A percentile compares a stretch with the other conserved stretches of the same genome.
These are phyloP conservation scores for Tolypocladium sp. DNA, from an alignment of 2,329 filamentous ascomycete species.

Conservation along the genomic window DNA sequence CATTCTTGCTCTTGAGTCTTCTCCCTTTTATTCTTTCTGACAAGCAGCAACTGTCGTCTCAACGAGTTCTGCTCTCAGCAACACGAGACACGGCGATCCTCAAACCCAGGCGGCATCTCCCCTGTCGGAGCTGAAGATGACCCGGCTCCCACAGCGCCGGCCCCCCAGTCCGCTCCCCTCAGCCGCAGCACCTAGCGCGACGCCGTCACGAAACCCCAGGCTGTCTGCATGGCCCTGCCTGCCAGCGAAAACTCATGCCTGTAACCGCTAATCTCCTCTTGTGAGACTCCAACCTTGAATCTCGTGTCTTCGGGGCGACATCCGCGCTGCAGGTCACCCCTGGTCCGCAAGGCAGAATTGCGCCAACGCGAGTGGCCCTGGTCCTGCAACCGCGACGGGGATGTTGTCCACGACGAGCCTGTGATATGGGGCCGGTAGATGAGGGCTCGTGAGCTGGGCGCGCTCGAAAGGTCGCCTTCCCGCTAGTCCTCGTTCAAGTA, in stretches of 20 bases:
- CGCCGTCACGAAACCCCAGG: background rate
- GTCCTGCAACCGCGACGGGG: background rate
- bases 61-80: background rate
- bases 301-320: background rate
- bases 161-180: background rate
- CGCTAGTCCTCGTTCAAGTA: background rate
- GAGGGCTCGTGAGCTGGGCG: background rate
- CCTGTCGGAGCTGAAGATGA: background rate
- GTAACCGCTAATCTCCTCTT: background rate
- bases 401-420: background rate
- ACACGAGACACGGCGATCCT: background rate
- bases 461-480: background rate
- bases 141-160: background rate
- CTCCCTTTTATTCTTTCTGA: background rate
- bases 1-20: background rate
- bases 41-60: background rate
- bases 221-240: background rate
- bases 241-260: background rate
- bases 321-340: background rate
- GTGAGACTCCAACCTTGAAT: background rate
- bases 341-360: background rate
- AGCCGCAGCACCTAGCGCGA: background rate
- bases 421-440: background rate
- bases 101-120: background rate
- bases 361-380: background rate